Evolutionary conservation across 768 basidiomycete genomes (phyloP).

Genomic region (Boletus rex-veris): DNA sequence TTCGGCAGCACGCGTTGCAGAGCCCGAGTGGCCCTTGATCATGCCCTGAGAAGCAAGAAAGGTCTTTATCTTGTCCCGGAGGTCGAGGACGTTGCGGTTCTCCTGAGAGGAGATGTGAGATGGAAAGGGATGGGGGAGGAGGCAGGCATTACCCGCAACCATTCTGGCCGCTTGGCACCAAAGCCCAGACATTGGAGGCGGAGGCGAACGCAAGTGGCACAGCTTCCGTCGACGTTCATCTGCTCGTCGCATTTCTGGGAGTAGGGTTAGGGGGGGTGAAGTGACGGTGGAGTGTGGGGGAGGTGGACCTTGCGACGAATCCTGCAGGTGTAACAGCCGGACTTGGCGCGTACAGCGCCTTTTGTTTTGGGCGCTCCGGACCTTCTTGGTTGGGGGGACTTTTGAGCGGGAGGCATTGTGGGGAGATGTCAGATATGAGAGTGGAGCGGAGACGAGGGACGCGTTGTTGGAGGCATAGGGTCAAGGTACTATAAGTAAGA

Average conservation of each 20-base stretch:
- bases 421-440: background rate
- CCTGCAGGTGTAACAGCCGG: constrained; percentile 86
- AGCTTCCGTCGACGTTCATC: constrained; percentile 55
- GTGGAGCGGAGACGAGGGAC: constrained; percentile 13
- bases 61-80: constrained; percentile 75
- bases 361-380: constrained; percentile 67
- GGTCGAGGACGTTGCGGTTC: constrained; percentile 59
- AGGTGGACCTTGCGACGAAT: constrained; percentile 73
- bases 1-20: constrained; percentile 56
- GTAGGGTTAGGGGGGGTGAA: constrained; percentile 10
- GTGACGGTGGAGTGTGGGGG: background rate
- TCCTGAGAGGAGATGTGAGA: constrained; percentile 44
- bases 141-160: constrained; percentile 61
- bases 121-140: background rate
- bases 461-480: constrained; percentile 22
- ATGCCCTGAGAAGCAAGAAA: constrained; percentile 81
- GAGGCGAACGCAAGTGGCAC: constrained; percentile 75
- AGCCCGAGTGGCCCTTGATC: constrained; percentile 84
- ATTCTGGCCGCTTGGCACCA: constrained; percentile 81
- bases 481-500: constrained; percentile 30
- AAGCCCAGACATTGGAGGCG: constrained; percentile 84
- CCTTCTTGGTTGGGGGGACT: constrained; percentile 39
- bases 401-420: constrained; percentile 38
- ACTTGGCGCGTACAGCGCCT: constrained; percentile 81
- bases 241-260: constrained; percentile 82